Conservation (phyloP, 2,329 filamentous ascomycete species). For the Alternaria novae-zelandiae region DNA sequence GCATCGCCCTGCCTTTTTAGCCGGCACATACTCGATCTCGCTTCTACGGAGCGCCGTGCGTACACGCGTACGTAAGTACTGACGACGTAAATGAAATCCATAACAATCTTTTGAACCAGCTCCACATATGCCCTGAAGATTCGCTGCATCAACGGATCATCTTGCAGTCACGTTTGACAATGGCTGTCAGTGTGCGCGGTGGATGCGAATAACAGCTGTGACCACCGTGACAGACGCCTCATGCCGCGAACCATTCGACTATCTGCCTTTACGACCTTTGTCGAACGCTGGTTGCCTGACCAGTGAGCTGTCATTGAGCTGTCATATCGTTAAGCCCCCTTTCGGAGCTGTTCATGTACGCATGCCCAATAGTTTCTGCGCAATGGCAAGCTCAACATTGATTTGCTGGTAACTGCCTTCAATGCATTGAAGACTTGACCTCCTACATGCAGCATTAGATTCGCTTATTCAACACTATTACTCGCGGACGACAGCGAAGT, state of each 20-base stretch:
- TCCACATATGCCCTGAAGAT: neutral
- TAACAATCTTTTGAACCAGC: neutral
- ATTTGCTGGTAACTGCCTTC: neutral
- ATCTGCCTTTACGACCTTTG: neutral
- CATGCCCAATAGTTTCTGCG: neutral
- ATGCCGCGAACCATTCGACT: neutral
- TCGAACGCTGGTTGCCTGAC: neutral
- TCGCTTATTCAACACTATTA: neutral
- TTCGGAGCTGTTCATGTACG: neutral
- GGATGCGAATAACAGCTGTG: neutral
- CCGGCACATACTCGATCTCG: neutral
- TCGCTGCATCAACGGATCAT: neutral
- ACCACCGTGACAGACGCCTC: neutral
- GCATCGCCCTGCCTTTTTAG: slow-evolving; percentile 5
- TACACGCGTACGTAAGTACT: neutral
- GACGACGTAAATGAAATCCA: neutral
- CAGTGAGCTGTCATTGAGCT: neutral
- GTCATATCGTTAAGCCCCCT: neutral
- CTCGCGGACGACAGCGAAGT: neutral
- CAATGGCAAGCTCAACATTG: neutral
- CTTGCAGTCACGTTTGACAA: neutral
- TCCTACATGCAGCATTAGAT: neutral
- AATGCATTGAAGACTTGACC: neutral
- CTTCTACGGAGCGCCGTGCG: neutral
- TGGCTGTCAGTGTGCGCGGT: neutral